These are phyloP conservation scores for Schrenkiella parvula DNA, from an alignment of 345 rosid species.

Conservation along the genomic window DNA sequence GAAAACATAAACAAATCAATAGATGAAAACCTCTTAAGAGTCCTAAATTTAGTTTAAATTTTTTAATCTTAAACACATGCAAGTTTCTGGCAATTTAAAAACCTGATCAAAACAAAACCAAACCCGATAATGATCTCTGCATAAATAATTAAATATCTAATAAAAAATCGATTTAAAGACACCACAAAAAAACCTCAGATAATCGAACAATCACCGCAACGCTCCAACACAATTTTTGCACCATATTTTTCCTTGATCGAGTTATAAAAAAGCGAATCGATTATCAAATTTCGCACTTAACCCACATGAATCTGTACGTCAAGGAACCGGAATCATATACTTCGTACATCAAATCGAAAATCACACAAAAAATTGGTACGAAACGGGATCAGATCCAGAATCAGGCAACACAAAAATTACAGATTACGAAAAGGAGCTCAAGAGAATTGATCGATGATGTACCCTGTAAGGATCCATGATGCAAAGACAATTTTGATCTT, in stretches of 20 bases:
- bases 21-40: background rate
- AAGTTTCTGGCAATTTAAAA: background rate
- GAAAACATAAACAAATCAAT: background rate
- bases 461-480: slow-evolving; percentile 50
- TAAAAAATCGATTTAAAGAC: background rate
- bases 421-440: background rate
- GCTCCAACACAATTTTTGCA: background rate
- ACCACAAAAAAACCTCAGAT: background rate
- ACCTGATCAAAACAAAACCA: background rate
- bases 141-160: too few species aligned
- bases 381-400: background rate
- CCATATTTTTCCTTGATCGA: background rate
- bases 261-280: background rate
- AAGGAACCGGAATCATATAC: background rate
- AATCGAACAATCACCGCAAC: background rate
- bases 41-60: background rate
- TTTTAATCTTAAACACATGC: background rate
- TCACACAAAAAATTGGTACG: background rate
- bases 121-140: background rate
- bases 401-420: background rate
- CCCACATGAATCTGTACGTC: background rate
- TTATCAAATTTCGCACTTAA: background rate
- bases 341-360: background rate
- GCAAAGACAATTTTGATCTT: background rate
- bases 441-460: slow-evolving; percentile 9